Percentiles rank a stretch among this genome's conserved stretches.
These are phyloP conservation scores for Staphylotrichum tortipilum DNA, from an alignment of 495 filamentous ascomycete genomes.

Conservation along the genomic window DNA sequence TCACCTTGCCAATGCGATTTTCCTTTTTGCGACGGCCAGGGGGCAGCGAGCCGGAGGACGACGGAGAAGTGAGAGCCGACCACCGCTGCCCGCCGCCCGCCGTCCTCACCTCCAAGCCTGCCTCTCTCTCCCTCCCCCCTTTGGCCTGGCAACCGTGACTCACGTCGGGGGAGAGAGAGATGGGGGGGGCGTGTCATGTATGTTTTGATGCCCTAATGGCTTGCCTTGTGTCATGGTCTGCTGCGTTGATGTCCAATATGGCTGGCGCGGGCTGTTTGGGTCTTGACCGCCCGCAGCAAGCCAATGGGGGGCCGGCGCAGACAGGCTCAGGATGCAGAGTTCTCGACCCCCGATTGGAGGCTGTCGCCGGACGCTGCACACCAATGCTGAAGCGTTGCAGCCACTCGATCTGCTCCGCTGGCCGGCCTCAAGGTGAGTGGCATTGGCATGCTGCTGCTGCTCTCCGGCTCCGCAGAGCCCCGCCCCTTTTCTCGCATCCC, in stretches of 20 bases:
- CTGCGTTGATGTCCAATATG: conserved; percentile 44
- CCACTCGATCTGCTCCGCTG: conserved; percentile 10
- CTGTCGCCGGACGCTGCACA: conserved; percentile 3
- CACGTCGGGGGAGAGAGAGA: too few species aligned
- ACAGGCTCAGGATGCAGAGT: conserved; percentile 28
- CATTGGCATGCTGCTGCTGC: too few species aligned
- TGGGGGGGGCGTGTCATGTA: conserved; percentile 23
- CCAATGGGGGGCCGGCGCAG: conserved; percentile 28
- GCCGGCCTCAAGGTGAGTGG: conserved; percentile 14
- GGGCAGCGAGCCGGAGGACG: not conserved
- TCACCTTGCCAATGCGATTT: conserved; percentile 20
- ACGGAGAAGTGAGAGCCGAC: too few species aligned
- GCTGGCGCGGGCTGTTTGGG: conserved; percentile 28
- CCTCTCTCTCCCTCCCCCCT: too few species aligned
- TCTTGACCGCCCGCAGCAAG: conserved; percentile 25
- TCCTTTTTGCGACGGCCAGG: conserved; percentile 21
- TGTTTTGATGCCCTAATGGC: conserved; percentile 34
- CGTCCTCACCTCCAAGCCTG: too few species aligned
- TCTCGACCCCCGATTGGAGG: conserved; percentile 30
- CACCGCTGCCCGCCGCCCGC: too few species aligned
- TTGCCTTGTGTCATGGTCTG: conserved; percentile 18
- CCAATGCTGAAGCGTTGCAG: conserved; percentile 8
- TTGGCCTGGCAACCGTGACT: conserved; percentile 27
- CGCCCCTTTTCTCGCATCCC: not conserved
- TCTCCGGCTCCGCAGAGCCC: not conserved